Evolutionary conservation across 176 grass and related monocot species (phyloP).

Genomic region (Cenchrus fungigraminus): DNA sequence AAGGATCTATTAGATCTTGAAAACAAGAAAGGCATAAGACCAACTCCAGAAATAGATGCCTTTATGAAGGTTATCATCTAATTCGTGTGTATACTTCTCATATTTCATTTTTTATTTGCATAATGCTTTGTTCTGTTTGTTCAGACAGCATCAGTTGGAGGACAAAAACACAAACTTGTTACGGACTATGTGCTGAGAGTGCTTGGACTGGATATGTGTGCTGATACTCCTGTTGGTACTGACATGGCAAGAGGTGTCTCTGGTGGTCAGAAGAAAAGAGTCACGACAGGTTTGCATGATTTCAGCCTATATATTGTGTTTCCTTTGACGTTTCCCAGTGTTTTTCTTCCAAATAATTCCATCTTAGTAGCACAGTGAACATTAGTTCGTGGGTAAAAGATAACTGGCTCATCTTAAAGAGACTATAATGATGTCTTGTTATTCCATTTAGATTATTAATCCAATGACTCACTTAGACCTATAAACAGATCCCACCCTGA

Average conservation of each 20-base stretch:
- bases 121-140: slow-evolving; percentile 18
- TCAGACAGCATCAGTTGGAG: slow-evolving; percentile 62
- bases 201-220: slow-evolving; percentile 73
- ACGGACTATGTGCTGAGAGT: slow-evolving; percentile 72
- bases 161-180: slow-evolving; percentile 59
- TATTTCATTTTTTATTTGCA: background rate
- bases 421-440: background rate
- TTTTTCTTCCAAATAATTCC: background rate
- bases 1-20: slow-evolving; percentile 65
- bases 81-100: background rate
- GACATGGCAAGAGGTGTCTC: slow-evolving; percentile 88
- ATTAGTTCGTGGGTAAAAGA: background rate
- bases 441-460: background rate
- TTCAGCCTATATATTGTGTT: background rate
- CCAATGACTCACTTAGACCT: background rate
- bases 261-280: slow-evolving; percentile 80
- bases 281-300: slow-evolving; percentile 64
- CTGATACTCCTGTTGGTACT: slow-evolving; percentile 72
- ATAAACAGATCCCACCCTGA: background rate
- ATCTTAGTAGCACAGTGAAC: background rate
- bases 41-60: slow-evolving; percentile 80
- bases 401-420: background rate
- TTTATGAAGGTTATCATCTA: slow-evolving; percentile 73
- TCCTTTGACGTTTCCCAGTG: background rate
- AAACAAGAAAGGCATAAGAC: slow-evolving; percentile 52